Conservation (phyloP, 495 filamentous ascomycete species). For the Annulohypoxylon stygium region DNA sequence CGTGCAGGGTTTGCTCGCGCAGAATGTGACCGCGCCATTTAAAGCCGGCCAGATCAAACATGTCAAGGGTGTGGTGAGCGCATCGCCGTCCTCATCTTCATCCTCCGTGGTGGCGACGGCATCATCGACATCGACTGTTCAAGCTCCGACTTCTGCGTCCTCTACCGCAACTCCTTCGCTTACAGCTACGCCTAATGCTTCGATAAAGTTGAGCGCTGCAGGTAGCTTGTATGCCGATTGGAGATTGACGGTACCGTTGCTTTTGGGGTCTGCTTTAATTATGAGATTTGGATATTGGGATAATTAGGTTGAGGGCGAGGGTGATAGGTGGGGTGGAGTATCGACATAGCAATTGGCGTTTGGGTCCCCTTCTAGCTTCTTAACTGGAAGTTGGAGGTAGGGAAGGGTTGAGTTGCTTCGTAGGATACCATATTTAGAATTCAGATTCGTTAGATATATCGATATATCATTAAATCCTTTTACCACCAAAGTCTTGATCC, state of each 20-base stretch:
- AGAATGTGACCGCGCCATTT: slow-evolving; percentile 53
- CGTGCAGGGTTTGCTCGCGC: slow-evolving; percentile 68
- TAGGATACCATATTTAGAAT: slow-evolving; percentile 16
- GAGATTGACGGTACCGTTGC: slow-evolving; percentile 15
- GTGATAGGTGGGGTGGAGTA: background rate
- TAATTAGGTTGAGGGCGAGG: slow-evolving; percentile 3
- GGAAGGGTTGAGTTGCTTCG: background rate
- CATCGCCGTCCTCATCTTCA: slow-evolving; percentile 3
- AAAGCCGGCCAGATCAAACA: slow-evolving; percentile 60
- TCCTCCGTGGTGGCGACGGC: background rate
- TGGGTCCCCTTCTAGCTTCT: slow-evolving; percentile 6
- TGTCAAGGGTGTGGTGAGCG: slow-evolving; percentile 47
- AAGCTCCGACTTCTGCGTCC: slow-evolving; percentile 9
- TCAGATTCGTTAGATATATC: background rate
- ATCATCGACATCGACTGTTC: slow-evolving; percentile 7
- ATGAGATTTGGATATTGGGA: slow-evolving; percentile 27
- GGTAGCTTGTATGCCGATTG: slow-evolving; percentile 11
- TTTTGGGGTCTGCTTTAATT: slow-evolving; percentile 13
- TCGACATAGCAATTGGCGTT: slow-evolving; percentile 39
- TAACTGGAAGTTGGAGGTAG: background rate
- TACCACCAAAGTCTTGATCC: background rate
- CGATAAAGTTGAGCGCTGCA: slow-evolving; percentile 30
- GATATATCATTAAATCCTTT: background rate
- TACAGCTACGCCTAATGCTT: slow-evolving; percentile 21
- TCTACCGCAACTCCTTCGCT: slow-evolving; percentile 1